phyloP scores from a whole-genome alignment of 345 rosid genomes.

The Syzygium oleosum region DNA sequence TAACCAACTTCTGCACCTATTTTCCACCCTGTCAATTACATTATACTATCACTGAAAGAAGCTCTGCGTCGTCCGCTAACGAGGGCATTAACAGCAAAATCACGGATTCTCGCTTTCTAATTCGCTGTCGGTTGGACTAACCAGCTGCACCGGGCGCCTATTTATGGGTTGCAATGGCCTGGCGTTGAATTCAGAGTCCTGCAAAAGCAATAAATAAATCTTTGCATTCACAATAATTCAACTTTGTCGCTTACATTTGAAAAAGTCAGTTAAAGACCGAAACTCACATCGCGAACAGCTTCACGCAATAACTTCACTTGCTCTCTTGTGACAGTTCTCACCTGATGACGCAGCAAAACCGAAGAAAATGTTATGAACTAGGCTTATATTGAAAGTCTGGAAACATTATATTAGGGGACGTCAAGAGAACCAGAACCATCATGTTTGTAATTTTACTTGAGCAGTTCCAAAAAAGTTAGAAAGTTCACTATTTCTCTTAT shows the following conservation, averaged over 20 bases:
- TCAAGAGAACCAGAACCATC: neutral
- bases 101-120: neutral
- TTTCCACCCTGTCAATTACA: neutral
- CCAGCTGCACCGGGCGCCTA: conserved; percentile 33
- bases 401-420: neutral
- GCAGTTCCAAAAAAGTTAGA: neutral
- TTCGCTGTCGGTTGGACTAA: conserved; percentile 16
- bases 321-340: conserved; percentile 48
- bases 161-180: conserved; percentile 53
- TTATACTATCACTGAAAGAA: neutral
- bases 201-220: conserved; percentile 4
- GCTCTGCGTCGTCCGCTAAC: neutral
- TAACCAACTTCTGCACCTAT: neutral
- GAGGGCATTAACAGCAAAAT: neutral
- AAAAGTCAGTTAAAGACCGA: neutral
- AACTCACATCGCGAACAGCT: conserved; percentile 76
- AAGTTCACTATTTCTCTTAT: neutral
- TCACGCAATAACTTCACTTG: conserved; percentile 63
- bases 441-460: neutral
- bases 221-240: no score
- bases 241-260: neutral
- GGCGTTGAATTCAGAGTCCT: conserved; percentile 56
- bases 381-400: neutral
- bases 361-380: neutral
- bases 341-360: conserved; percentile 16